Base-by-base conservation (phyloP, 345 rosid genomes). In the Hibiscus tridactylites region DNA sequence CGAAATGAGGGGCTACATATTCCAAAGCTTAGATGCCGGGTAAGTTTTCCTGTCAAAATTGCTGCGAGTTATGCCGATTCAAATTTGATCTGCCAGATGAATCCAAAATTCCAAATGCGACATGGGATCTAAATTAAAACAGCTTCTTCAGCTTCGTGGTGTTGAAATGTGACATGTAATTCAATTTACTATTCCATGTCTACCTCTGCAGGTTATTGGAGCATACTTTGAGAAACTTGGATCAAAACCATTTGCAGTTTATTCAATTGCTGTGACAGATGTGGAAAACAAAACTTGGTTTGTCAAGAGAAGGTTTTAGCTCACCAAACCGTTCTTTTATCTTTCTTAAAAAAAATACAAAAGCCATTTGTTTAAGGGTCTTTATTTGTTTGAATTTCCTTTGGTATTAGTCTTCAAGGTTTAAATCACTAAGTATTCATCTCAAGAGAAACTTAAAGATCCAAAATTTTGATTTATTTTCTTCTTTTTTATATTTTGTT, bases 211-310 rank as follows among this genome's bases (percentile, higher is more conserved):
- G 99, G 97, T 96, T 78, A 74, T 85, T 68, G 99, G 99, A 82
- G 98, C 99, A 58, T 89, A 88, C 76, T 96, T 96, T 76, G 99
- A 96, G 85, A 96, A 96, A 80, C 80, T 81, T 58, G 91, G 90
- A 47, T 91, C 99, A 37, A 96, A 92, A 79, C 87, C 98, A 52
- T 96, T 96, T 81, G 99, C 99, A 47, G 99, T 92, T 79, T 96
- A 96, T 83, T 92, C 97, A 75, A 92, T 96, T 81, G 98, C 94
- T 37, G 97, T 92, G 81, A 91, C 96, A 60, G 98, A 89, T 80
- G 77, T 80, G 68, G 96, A 85, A 79, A 82, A 81, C 76, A 82
- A 81, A 81, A 89, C 97, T 70, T 86, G 95, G 99, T 89, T 87
- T 86, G 99, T 96, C 61, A 91, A 87, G 77, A 91, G 99, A 92